Evolutionary conservation across 495 filamentous ascomycete species (phyloP), one percentile per base, ranked within the genome.

Genomic region (Penicillium alfredii): DNA sequence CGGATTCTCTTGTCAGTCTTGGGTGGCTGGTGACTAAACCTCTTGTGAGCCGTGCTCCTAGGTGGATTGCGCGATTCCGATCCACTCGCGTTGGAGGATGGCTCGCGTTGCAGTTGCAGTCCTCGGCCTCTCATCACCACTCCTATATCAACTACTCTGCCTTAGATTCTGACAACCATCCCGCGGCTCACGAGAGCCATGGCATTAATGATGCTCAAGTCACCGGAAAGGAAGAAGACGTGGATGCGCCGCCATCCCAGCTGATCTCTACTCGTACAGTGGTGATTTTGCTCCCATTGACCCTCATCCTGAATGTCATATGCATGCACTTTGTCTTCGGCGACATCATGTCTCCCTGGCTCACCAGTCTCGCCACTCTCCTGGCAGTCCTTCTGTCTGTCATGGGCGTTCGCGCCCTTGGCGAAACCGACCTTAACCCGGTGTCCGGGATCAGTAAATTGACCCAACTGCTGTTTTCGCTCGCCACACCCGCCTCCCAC

Each of bases 361-460:
- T 85, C 69, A 94, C 84, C n/a, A 63, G 86, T 19, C 74, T 83
- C 12, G 86, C 92, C 11, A 86, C 96, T 16, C 52, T 90, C 22
- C 79, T 97, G 55, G 88, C 92, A 1, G 78, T 98, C 13, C 64
- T 97, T 19, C 72, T 96, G 14, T 88, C 84, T 33, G 79, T 97
- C 41, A 95, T 97, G 88, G 93, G 93, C 31, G 92, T 98, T 33
- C 74, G 92, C 13, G 92, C 92, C 1, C 71, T 96, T 0, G 90
- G 92, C 23, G 90, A 98, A 66, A 98, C 92, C 6, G 92, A 98
- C 54, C 73, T 98, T 16, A 98, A 97, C 57, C 92, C 92, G 6
- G 92, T 97, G 12, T 94, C 86, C 13, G 92, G 92, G 30, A 98
- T 98, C 63, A 86, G 80, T 57, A 98, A 98, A 68, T 70, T 98